Evolutionary conservation across 2,329 filamentous ascomycete species (phyloP), one percentile per base, ranked within the genome.

Genomic region (Trichoderma aggressivum): DNA sequence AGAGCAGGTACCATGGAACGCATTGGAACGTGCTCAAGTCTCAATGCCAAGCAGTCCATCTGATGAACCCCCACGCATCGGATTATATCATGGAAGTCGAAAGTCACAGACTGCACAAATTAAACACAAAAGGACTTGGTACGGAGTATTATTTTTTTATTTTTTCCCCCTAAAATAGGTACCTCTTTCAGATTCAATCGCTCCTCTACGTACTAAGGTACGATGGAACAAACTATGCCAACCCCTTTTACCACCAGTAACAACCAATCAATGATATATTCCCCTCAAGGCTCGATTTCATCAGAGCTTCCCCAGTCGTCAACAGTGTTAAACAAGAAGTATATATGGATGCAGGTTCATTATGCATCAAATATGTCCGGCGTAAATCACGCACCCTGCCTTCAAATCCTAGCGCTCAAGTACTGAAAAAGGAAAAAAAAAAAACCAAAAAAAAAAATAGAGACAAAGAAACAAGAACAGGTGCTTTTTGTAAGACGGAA

Each of bases 371-470:
- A 28, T 32, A 36, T 21, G 39, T 26, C n/a, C 18, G 26, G 11
- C 36, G 39, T 32, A 21, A 21, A 16, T 12, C 11, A 59, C 32
- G 55, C 26, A 10, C 14, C 26, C 10, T 24, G 26, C 11, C 11
- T 36, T 58, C 28, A 12, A 36, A 18, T 32, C 18, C 36, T 12
- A 59, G 14, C n/a, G 28, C 64, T 12, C 55, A 26, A 58, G 18
- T 36, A 39, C n/a, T 3, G 2, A 24, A 24, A 10, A 43, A 62
- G 18, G 21, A 43, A 30, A 58, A 26, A 39, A 7, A 34, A 67
- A 58, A 11, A 16, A n/a, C n/a, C n/a, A 10, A 66, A 58, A 24
- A n/a, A 39, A 28, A 36, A 69, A 73, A 64, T 58, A 73, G 59
- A 70, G n/a, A 11, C 18, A 28, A 30, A 30, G 14, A 67, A 36